Conservation (phyloP, 139 green algal species). For the Micractinium conductrix region DNA sequence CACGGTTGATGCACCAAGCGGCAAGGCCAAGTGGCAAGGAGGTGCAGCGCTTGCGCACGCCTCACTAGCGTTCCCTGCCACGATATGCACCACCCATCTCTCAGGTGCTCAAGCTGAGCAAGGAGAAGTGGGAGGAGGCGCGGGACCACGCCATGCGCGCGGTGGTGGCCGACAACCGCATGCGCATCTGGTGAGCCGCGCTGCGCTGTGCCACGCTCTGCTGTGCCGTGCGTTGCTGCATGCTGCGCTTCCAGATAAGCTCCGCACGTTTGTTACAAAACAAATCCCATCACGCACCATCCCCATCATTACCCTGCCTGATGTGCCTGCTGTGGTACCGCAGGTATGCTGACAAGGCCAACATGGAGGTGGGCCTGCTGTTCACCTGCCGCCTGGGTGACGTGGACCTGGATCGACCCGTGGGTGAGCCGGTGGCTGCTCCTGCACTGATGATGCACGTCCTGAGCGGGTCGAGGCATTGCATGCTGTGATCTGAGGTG, state of each 20-base stretch:
- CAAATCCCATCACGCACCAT: neutral
- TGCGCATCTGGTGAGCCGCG: conserved; percentile 74
- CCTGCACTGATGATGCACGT: too few species aligned
- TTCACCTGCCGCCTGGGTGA: conserved; percentile 81
- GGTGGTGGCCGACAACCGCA: conserved; percentile 85
- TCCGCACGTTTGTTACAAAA: too few species aligned
- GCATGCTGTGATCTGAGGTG: too few species aligned
- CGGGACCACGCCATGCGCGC: conserved; percentile 84
- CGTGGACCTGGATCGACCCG: conserved; percentile 81
- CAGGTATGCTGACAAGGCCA: conserved; percentile 64
- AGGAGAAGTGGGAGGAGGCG: conserved; percentile 94
- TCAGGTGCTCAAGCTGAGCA: conserved; percentile 84
- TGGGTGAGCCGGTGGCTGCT: conserved; percentile 46
- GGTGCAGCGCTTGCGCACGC: too few species aligned
- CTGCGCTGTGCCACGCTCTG: neutral
- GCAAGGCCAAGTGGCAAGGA: too few species aligned
- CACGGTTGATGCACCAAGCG: too few species aligned
- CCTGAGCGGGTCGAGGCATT: too few species aligned
- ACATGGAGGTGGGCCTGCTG: conserved; percentile 80
- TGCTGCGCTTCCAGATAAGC: neutral
- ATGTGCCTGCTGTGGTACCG: too few species aligned
- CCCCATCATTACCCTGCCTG: neutral
- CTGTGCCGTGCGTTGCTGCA: neutral
- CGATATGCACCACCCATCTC: too few species aligned
- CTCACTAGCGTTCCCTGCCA: too few species aligned